Evolutionary conservation across 140 eudicot species (phyloP).

Genomic region (Oenanthe javanica): DNA sequence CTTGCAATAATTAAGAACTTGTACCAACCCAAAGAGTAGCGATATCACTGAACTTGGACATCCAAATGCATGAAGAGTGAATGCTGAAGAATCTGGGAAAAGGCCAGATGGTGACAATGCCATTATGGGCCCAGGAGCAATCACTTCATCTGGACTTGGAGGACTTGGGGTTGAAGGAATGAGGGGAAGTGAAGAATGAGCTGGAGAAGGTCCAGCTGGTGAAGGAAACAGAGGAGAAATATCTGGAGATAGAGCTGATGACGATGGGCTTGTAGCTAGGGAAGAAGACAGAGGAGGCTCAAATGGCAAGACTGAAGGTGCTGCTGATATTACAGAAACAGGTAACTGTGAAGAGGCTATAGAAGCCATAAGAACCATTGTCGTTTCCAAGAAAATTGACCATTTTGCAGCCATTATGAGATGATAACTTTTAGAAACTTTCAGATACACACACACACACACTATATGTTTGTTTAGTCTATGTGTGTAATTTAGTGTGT

Average conservation of each 20-base stretch:
- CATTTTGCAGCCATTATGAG: slow-evolving; percentile 7
- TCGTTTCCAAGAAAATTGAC: slow-evolving; percentile 7
- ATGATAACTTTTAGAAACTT: slow-evolving; percentile 8
- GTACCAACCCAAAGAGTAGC: slow-evolving; percentile 9
- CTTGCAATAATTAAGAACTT: neutral
- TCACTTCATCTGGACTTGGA: slow-evolving; percentile 5
- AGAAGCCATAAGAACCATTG: slow-evolving; percentile 22
- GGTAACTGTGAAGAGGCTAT: slow-evolving; percentile 5
- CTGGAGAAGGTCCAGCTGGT: slow-evolving; percentile 14
- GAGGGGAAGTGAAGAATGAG: slow-evolving; percentile 4
- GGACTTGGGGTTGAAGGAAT: slow-evolving; percentile 10
- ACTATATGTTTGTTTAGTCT: neutral
- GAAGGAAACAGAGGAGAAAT: slow-evolving; percentile 11
- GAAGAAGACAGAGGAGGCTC: slow-evolving; percentile 23
- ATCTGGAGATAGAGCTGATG: slow-evolving; percentile 22
- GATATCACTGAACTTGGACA: neutral
- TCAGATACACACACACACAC: slow-evolving; percentile 2
- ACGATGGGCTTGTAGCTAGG: slow-evolving; percentile 12
- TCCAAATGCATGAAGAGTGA: neutral
- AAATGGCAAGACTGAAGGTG: slow-evolving; percentile 27
- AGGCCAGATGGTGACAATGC: slow-evolving; percentile 22
- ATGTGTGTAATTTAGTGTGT: neutral
- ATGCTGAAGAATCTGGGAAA: slow-evolving; percentile 16
- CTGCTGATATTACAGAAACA: slow-evolving; percentile 31
- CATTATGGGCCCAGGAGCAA: slow-evolving; percentile 22